Evolutionary conservation across 108 stramenopile genomes (phyloP).

Genomic region (Craspedostauros australis): DNA sequence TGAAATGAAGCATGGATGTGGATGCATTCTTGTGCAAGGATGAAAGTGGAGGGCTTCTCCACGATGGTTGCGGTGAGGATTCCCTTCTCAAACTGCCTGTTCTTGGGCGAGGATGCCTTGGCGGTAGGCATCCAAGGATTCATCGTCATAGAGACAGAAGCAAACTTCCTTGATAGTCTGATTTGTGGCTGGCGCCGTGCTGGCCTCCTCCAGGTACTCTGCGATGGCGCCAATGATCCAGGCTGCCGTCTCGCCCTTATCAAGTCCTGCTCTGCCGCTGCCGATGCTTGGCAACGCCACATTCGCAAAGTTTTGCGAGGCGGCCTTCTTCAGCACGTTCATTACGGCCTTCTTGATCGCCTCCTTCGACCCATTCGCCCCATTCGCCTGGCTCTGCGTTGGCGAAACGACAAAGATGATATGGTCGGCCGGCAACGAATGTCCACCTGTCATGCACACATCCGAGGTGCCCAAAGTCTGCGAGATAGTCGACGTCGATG

Average conservation of each 20-base stretch:
- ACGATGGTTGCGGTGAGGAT: too few species aligned
- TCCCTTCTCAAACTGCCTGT: too few species aligned
- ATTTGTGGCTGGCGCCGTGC: neutral
- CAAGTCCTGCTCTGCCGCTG: neutral
- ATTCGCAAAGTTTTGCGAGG: neutral
- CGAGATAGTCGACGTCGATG: neutral
- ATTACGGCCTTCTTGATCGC: neutral
- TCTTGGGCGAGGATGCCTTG: neutral
- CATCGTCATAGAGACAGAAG: constrained; percentile 4
- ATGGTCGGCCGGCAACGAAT: neutral
- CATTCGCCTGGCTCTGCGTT: neutral
- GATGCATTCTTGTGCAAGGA: too few species aligned
- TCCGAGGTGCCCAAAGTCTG: neutral
- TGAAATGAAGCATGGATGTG: too few species aligned
- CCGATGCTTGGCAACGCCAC: constrained; percentile 6
- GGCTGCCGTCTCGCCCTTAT: constrained; percentile 2
- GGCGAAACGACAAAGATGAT: neutral
- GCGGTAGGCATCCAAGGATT: constrained; percentile 5
- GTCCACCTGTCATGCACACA: neutral
- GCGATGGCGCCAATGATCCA: constrained; percentile 9
- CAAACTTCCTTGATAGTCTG: constrained; percentile 2
- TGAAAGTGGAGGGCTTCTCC: too few species aligned
- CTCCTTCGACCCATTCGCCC: neutral
- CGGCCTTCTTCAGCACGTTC: neutral
- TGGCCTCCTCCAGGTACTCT: neutral